A percentile compares a stretch with the other conserved stretches of the same genome.
Conservation (phyloP, 768 basidiomycete genomes). For the Boletus patriciae region DNA sequence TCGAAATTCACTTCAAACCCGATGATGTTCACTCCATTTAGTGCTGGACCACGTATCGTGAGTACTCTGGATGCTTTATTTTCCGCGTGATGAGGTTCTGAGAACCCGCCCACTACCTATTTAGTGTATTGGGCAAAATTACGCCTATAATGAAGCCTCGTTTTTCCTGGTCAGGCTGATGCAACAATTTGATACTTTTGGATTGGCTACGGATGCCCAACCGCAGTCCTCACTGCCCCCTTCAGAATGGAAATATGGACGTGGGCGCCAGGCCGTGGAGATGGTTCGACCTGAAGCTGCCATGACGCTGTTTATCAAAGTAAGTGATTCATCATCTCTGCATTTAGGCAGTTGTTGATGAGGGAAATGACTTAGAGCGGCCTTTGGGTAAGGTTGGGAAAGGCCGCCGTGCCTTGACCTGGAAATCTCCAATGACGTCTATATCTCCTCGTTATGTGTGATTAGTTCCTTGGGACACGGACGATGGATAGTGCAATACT, state of each 20-base stretch:
- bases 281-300: slow-evolving; percentile 62
- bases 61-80: slow-evolving; percentile 14
- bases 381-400: slow-evolving; percentile 54
- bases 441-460: background rate
- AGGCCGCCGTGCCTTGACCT: slow-evolving; percentile 16
- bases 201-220: slow-evolving; percentile 60
- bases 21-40: slow-evolving; percentile 72
- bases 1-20: slow-evolving; percentile 55
- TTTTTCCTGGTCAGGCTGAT: slow-evolving; percentile 68
- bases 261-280: slow-evolving; percentile 54
- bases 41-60: slow-evolving; percentile 62
- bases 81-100: slow-evolving; percentile 8
- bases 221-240: slow-evolving; percentile 64
- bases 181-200: slow-evolving; percentile 61
- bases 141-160: slow-evolving; percentile 75
- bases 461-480: background rate
- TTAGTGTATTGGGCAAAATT: slow-evolving; percentile 71
- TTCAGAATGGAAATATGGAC: slow-evolving; percentile 46
- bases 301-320: slow-evolving; percentile 67
- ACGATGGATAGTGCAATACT: slow-evolving; percentile 1
- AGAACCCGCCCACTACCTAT: slow-evolving; percentile 16
- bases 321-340: slow-evolving; percentile 31
- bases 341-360: slow-evolving; percentile 4
- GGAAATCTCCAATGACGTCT: background rate
- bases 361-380: slow-evolving; percentile 45